phyloP scores from a whole-genome alignment of 495 filamentous ascomycete genomes.

The Neurospora sp. region DNA sequence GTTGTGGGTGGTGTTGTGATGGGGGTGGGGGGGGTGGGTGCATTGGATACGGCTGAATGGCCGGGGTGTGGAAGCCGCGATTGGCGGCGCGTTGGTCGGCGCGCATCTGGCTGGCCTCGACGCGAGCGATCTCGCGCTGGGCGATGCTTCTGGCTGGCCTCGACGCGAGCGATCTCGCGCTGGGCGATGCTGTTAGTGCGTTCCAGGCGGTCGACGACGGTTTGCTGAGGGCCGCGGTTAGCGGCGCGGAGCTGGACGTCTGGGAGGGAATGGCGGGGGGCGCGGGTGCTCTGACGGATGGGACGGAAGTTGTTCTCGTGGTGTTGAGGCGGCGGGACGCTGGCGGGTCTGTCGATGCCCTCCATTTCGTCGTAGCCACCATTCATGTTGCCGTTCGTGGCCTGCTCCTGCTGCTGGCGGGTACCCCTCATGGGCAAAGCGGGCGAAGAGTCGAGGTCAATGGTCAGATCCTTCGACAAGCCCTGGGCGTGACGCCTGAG shows the following conservation, averaged over 20 bases:
- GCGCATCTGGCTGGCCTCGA: slow-evolving; percentile 31
- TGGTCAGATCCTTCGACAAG: slow-evolving; percentile 8
- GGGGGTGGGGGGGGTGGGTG: not conserved
- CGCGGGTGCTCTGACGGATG: slow-evolving; percentile 20
- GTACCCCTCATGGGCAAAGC: slow-evolving; percentile 14
- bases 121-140: slow-evolving; percentile 33
- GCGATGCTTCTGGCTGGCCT: slow-evolving; percentile 29
- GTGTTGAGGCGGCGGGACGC: not conserved
- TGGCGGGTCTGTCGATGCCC: slow-evolving; percentile 6
- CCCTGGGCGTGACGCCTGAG: slow-evolving; percentile 28
- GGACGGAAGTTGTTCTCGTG: slow-evolving; percentile 10
- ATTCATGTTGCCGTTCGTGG: not conserved
- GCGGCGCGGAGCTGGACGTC: slow-evolving; percentile 21
- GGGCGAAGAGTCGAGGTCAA: slow-evolving; percentile 1
- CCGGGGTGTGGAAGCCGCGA: slow-evolving; percentile 9
- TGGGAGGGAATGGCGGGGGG: slow-evolving; percentile 19
- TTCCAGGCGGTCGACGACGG: slow-evolving; percentile 18
- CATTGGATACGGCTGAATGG: not conserved
- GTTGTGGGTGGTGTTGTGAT: too few relatives aligned
- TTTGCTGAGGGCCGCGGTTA: slow-evolving; percentile 13
- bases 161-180: slow-evolving; percentile 34
- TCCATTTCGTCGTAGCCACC: slow-evolving; percentile 9
- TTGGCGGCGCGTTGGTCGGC: slow-evolving; percentile 26
- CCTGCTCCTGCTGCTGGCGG: not conserved
- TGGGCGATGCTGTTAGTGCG: slow-evolving; percentile 30